Percentiles rank a stretch among this genome's conserved stretches.
Evolutionary conservation across 1,139 yeast species (phyloP).

Genomic region (Suhomyces panamericanus): DNA sequence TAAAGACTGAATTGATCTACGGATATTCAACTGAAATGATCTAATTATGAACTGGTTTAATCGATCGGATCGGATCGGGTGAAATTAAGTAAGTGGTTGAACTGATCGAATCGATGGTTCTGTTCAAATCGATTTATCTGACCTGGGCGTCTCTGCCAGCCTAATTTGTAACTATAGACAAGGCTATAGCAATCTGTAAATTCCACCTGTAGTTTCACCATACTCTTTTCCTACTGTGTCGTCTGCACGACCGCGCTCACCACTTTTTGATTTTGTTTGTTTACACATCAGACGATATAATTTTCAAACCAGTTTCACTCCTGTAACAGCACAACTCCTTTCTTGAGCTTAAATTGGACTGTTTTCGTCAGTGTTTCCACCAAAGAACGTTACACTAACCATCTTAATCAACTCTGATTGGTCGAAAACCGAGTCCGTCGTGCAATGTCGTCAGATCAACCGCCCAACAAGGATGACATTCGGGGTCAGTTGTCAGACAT

Average conservation of each 20-base stretch:
- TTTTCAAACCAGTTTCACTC: background rate
- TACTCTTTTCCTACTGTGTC: background rate
- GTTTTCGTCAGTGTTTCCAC: background rate
- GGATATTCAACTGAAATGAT: too few species aligned
- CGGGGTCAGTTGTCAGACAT: conserved; percentile 62
- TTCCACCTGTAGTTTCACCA: background rate
- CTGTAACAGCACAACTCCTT: background rate
- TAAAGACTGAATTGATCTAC: too few species aligned
- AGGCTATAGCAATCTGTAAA: conserved; percentile 1
- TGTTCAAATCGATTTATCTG: too few species aligned
- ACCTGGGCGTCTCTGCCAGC: too few species aligned
- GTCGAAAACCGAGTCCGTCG: too few species aligned
- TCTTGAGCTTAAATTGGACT: background rate
- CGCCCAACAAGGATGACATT: conserved; percentile 38
- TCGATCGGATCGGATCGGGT: too few species aligned
- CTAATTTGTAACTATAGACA: background rate
- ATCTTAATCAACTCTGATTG: background rate
- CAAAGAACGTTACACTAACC: too few species aligned
- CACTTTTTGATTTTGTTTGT: conserved; percentile 2
- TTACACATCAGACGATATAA: conserved; percentile 10
- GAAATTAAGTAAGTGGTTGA: too few species aligned
- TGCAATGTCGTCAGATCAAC: conserved; percentile 7
- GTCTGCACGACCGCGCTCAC: conserved; percentile 1
- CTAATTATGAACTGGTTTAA: too few species aligned
- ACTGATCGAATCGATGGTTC: too few species aligned